These are phyloP conservation scores for Stenocarpella maydis DNA, from an alignment of 2,329 filamentous ascomycete species.

Conservation along the genomic window DNA sequence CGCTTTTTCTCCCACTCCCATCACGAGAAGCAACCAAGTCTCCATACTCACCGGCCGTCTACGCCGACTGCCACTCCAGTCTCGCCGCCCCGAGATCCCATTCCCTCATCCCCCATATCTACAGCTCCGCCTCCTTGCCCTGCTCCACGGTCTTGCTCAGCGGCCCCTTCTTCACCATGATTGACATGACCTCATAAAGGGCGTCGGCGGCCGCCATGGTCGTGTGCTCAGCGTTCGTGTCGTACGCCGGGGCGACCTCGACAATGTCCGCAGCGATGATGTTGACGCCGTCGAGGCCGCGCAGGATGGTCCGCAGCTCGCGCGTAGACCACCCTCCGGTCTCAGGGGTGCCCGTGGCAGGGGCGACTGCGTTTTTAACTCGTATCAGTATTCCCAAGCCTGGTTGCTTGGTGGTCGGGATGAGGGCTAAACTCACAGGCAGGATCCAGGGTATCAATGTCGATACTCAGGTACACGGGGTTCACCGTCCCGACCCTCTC, in stretches of 20 bases:
- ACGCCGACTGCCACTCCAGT: too few relatives aligned
- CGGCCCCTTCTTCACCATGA: conserved; percentile 83
- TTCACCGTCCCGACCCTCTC: conserved; percentile 77
- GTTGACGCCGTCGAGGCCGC: conserved; percentile 74
- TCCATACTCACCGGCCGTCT: background rate
- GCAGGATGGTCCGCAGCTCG: conserved; percentile 75
- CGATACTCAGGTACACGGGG: conserved; percentile 83
- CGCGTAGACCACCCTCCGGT: conserved; percentile 79
- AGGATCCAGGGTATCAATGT: conserved; percentile 89
- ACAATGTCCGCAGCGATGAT: conserved; percentile 76
- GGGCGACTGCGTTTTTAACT: conserved; percentile 61
- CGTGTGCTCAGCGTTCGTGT: conserved; percentile 76
- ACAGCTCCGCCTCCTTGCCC: conserved; percentile 35
- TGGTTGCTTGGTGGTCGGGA: background rate
- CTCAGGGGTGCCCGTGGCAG: conserved; percentile 78
- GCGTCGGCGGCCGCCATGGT: conserved; percentile 78
- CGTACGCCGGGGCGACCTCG: conserved; percentile 76
- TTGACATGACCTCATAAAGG: conserved; percentile 79
- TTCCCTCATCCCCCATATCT: background rate
- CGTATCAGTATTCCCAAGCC: background rate
- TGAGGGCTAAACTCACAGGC: conserved; percentile 62
- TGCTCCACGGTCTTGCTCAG: conserved; percentile 37
- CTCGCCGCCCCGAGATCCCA: background rate
- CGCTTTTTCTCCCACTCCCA: background rate
- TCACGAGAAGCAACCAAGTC: background rate